Conservation (phyloP, 1,284 basidiomycete species). For the Phylloboletellus chloephorus region DNA sequence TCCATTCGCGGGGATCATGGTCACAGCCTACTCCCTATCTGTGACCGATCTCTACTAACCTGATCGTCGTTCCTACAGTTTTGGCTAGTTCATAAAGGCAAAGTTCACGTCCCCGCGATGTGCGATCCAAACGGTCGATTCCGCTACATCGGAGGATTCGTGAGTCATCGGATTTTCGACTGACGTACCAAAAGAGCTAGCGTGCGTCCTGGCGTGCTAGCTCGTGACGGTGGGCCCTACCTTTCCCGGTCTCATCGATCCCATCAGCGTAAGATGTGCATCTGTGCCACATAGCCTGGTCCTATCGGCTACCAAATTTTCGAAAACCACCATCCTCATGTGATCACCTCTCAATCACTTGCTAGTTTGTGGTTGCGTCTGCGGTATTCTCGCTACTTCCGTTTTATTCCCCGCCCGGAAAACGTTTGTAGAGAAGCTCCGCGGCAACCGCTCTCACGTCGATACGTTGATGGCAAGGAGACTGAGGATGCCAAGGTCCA, state of each 20-base stretch:
- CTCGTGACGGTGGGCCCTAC: slow-evolving; percentile 59
- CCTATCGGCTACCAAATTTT: slow-evolving; percentile 58
- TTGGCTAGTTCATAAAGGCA: slow-evolving; percentile 58
- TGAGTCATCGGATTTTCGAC: slow-evolving; percentile 31
- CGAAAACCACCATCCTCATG: neutral
- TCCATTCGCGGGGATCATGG: slow-evolving; percentile 69
- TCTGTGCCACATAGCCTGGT: slow-evolving; percentile 64
- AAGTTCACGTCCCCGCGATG: slow-evolving; percentile 67
- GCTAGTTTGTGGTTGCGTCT: slow-evolving; percentile 39
- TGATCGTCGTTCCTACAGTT: slow-evolving; percentile 38
- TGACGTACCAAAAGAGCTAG: slow-evolving; percentile 52
- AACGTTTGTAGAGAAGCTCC: slow-evolving; percentile 48
- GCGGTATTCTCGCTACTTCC: slow-evolving; percentile 48
- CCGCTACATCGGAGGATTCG: slow-evolving; percentile 57
- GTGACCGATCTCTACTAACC: slow-evolving; percentile 1
- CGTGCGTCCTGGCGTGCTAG: slow-evolving; percentile 62
- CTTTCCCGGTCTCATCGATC: slow-evolving; percentile 63
- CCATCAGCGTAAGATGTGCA: slow-evolving; percentile 55
- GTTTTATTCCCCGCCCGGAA: slow-evolving; percentile 51
- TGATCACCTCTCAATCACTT: slow-evolving; percentile 26
- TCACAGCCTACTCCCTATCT: slow-evolving; percentile 45
- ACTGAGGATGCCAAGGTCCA: slow-evolving; percentile 1
- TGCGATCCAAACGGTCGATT: slow-evolving; percentile 64
- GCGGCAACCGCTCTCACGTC: slow-evolving; percentile 1
- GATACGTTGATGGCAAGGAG: slow-evolving; percentile 2